These are phyloP conservation scores for Ophiostoma angusticollis DNA, from an alignment of 2,329 filamentous ascomycete genomes.

Conservation along the genomic window DNA sequence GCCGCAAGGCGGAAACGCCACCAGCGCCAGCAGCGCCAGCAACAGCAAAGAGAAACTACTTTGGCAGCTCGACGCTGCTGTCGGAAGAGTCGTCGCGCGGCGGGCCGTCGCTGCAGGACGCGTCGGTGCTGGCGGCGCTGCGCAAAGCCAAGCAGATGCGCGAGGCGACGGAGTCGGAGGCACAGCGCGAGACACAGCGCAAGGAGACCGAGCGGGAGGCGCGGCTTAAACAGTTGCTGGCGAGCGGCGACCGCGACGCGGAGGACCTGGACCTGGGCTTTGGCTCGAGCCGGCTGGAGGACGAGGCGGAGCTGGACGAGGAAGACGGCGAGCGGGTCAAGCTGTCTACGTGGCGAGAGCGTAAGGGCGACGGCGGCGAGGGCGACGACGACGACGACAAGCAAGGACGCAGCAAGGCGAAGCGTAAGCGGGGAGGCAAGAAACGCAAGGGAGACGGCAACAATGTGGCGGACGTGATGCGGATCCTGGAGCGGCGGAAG, in stretches of 20 bases:
- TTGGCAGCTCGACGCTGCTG: slow-evolving; percentile 45
- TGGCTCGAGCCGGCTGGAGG: slow-evolving; percentile 73
- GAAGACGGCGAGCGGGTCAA: slow-evolving; percentile 51
- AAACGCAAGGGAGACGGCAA: slow-evolving; percentile 71
- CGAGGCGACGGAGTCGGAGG: slow-evolving; percentile 29
- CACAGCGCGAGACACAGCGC: slow-evolving; percentile 24
- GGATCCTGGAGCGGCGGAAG: slow-evolving; percentile 53
- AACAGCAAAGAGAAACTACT: slow-evolving; percentile 42
- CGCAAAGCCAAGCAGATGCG: slow-evolving; percentile 65
- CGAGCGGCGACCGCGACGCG: slow-evolving; percentile 63
- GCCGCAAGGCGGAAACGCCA: slow-evolving; percentile 25
- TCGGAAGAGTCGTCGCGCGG: slow-evolving; percentile 35
- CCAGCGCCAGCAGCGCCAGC: slow-evolving; percentile 18
- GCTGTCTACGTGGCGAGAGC: slow-evolving; percentile 47
- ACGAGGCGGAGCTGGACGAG: slow-evolving; percentile 77
- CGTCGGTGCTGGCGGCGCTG: slow-evolving; percentile 69
- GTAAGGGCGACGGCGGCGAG: slow-evolving; percentile 21
- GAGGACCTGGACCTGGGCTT: slow-evolving; percentile 94
- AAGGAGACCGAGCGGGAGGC: slow-evolving; percentile 44
- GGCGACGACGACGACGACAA: slow-evolving; percentile 39
- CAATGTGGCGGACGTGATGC: slow-evolving; percentile 66
- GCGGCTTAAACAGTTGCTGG: slow-evolving; percentile 61
- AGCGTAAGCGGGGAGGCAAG: slow-evolving; percentile 58
- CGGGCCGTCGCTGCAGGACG: slow-evolving; percentile 52
- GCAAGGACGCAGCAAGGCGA: slow-evolving; percentile 34